A percentile compares a stretch with the other conserved stretches of the same genome.
These are phyloP conservation scores for Mycena belliarum DNA, from an alignment of 768 basidiomycete genomes.

Conservation along the genomic window DNA sequence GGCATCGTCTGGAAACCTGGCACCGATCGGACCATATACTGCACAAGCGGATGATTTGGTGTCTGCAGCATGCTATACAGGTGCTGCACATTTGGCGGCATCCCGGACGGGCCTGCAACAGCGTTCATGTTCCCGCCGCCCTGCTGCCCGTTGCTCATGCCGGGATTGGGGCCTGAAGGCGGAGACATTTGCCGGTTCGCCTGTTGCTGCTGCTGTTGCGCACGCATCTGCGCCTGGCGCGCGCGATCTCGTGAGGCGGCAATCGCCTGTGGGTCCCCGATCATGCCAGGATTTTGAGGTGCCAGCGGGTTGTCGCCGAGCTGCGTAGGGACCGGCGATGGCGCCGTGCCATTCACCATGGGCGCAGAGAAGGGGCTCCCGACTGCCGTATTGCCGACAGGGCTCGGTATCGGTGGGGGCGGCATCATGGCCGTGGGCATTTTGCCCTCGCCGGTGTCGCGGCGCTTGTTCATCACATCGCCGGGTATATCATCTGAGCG, in stretches of 20 bases:
- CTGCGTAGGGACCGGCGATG: background rate
- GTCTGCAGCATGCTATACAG: constrained; percentile 51
- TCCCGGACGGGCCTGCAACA: constrained; percentile 25
- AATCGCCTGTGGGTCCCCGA: constrained; percentile 5
- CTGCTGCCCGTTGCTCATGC: background rate
- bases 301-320: background rate
- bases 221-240: constrained; percentile 38
- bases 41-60: constrained; percentile 58
- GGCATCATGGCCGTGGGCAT: constrained; percentile 39
- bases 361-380: constrained; percentile 27
- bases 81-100: constrained; percentile 42
- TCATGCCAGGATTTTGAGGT: constrained; percentile 13
- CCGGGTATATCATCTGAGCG: constrained; percentile 49
- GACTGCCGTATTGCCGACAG: constrained; percentile 22
- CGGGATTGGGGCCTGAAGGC: constrained; percentile 25
- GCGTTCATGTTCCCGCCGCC: constrained; percentile 23
- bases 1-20: constrained; percentile 58
- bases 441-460: constrained; percentile 69
- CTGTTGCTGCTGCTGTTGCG: constrained; percentile 21
- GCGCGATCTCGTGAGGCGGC: constrained; percentile 31
- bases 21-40: constrained; percentile 50
- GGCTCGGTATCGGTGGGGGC: constrained; percentile 37
- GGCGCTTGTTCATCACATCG: constrained; percentile 55
- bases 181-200: constrained; percentile 46
- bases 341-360: constrained; percentile 29